Conservation (phyloP, 208 protist species). For the Trypanosomatidae sp. region DNA sequence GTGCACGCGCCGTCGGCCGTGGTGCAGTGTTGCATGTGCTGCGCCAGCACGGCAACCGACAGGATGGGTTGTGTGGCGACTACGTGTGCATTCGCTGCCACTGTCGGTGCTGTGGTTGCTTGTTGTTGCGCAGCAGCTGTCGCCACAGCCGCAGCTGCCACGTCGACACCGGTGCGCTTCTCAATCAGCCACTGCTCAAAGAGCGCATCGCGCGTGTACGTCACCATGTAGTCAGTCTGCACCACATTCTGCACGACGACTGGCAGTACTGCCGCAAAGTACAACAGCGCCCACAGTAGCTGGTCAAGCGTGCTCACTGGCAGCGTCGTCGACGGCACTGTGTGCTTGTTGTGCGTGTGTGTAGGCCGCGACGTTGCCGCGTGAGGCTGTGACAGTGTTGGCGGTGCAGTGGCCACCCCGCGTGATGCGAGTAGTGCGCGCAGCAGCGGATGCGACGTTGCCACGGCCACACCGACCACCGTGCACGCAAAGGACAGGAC, state of each 20-base stretch:
- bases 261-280: conserved; percentile 51
- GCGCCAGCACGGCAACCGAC: no score
- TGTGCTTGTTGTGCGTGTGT: background rate
- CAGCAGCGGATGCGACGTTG: conserved; percentile 10
- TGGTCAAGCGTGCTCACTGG: conserved; percentile 3
- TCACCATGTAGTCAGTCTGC: conserved; percentile 65
- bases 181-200: background rate
- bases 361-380: background rate
- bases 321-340: background rate
- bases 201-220: conserved; percentile 24
- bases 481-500: conserved; percentile 22
- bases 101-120: no score
- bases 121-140: no score
- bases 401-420: background rate
- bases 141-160: background rate
- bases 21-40: no score
- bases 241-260: conserved; percentile 57
- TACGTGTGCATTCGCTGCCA: no score
- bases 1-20: no score
- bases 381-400: background rate
- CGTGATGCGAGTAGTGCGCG: background rate
- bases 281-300: conserved; percentile 44
- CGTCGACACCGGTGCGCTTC: background rate
- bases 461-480: conserved; percentile 19
- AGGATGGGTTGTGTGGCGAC: no score